Evolutionary conservation across 164 flowering plant genomes (phyloP), one percentile per base, ranked within the genome.

Genomic region (Umbellularia californica): DNA sequence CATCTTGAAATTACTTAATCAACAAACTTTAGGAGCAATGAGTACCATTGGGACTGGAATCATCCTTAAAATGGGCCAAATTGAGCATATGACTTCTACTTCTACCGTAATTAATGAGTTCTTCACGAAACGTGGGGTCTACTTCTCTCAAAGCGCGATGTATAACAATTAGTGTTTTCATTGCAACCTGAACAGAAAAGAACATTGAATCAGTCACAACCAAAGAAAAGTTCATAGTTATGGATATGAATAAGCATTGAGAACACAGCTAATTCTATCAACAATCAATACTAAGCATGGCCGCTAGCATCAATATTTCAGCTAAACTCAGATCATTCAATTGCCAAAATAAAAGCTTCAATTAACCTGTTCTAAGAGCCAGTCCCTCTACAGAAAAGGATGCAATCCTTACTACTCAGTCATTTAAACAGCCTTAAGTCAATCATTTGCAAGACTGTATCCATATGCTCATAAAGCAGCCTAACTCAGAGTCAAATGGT

Each of bases 91-190:
- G 98, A 80, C 82, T 85, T 77, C 94, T 81, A 81, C 92, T 91
- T 79, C 93, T 85, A 12, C 92, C 92, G 79, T 93, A 95, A 76
- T 93, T 93, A 47, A 90, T 87, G 75, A 95, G 87, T 73, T 95
- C 98, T 81, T 93, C 97, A 74, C 90, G 94, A 81, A 95, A 95
- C 35, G 97, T 87, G 63, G 95, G 92, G 70, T 93, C 98, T 73
- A 95, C 98, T 84, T 95, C 97, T 79, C 97, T 91, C 84, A 95
- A 80, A 77, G 97, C 98, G 77, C 98, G 98, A 78, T 95, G 98
- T 73, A 95, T 92, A 50, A 95, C 90, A 67, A 95, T 86, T 71
- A 95, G 80, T 22, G 98, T 93, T 85, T 95, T 95, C 87, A 95
- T 75, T 24, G 98, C 98, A 84, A 95, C 98, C 98, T 95, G 79